Evolutionary conservation across 495 filamentous ascomycete species (phyloP).

Genomic region (Aspergillus kassunensis): DNA sequence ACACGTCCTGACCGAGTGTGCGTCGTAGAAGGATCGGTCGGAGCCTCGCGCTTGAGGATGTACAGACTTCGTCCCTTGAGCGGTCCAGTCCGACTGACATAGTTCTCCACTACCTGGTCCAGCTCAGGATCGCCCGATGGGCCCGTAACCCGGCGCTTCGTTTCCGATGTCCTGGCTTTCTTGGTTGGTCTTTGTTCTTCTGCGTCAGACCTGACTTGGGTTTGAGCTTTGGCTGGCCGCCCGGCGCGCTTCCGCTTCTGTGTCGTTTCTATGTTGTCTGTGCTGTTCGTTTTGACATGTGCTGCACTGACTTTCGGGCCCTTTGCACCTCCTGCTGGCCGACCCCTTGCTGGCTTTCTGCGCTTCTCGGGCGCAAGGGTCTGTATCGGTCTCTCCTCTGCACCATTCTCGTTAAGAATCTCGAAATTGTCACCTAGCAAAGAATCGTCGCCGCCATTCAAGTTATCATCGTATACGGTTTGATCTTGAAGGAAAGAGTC

Average conservation of each 20-base stretch:
- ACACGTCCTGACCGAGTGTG: conserved; percentile 54
- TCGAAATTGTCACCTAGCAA: conserved; percentile 28
- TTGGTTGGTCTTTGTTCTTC: conserved; percentile 31
- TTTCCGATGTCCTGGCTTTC: conserved; percentile 28
- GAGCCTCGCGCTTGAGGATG: conserved; percentile 67
- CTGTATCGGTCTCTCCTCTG: conserved; percentile 48
- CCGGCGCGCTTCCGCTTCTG: conserved; percentile 30
- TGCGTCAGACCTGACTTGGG: conserved; percentile 19
- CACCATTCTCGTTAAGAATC: conserved; percentile 53
- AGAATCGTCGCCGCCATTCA: conserved; percentile 27
- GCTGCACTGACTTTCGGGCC: conserved; percentile 14
- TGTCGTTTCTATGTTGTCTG: conserved; percentile 5
- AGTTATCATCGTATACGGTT: conserved; percentile 26
- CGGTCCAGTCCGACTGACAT: conserved; percentile 42
- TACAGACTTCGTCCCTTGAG: conserved; percentile 58
- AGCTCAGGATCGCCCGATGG: conserved; percentile 29
- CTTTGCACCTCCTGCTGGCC: conserved; percentile 9
- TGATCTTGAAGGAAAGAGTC: conserved; percentile 25
- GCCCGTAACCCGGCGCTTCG: conserved; percentile 9
- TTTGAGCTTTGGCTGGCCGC: conserved; percentile 30
- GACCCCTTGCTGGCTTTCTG: conserved; percentile 9
- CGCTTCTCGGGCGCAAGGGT: conserved; percentile 11
- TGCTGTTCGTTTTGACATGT: conserved; percentile 14
- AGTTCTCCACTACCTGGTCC: conserved; percentile 39
- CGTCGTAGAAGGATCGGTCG: conserved; percentile 42